Conservation (phyloP, 805 yeast genomes). For the Metschnikowia lachancei region DNA sequence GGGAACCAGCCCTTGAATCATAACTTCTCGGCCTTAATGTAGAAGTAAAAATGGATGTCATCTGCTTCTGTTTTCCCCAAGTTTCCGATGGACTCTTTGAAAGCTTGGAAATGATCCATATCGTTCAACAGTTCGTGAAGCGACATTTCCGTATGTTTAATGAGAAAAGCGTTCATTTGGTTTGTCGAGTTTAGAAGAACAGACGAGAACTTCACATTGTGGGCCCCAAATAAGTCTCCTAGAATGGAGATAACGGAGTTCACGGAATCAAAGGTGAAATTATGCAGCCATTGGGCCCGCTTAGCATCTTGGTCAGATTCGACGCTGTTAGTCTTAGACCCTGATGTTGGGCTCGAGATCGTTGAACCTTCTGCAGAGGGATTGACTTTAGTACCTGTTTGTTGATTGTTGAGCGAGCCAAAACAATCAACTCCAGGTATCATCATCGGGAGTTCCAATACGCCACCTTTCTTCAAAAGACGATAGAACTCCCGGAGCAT, state of each 20-base stretch:
- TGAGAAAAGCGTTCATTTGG: slow-evolving; percentile 32
- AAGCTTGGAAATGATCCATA: slow-evolving; percentile 20
- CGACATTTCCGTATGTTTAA: slow-evolving; percentile 28
- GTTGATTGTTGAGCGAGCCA: background rate
- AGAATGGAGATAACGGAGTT: background rate
- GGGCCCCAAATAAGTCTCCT: slow-evolving; percentile 30
- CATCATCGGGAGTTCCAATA: slow-evolving; percentile 31
- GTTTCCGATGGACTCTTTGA: slow-evolving; percentile 1
- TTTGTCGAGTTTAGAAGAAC: slow-evolving; percentile 29
- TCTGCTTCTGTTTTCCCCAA: slow-evolving; percentile 6
- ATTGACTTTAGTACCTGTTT: background rate
- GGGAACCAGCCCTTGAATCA: slow-evolving; percentile 5
- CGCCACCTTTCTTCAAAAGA: slow-evolving; percentile 36
- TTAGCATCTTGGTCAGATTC: background rate
- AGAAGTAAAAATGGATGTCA: slow-evolving; percentile 24
- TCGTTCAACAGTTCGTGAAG: slow-evolving; percentile 36
- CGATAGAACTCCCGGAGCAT: slow-evolving; percentile 35
- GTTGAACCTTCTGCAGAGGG: too few species aligned
- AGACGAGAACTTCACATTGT: slow-evolving; percentile 31
- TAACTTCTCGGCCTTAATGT: slow-evolving; percentile 27
- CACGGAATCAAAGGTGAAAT: slow-evolving; percentile 2
- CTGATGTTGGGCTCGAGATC: too few species aligned
- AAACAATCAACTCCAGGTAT: slow-evolving; percentile 8
- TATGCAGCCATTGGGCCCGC: background rate
- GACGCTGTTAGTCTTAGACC: too few species aligned